Base-by-base conservation (phyloP, 1,139 yeast species). In the Suhomyces ambrosiae region DNA sequence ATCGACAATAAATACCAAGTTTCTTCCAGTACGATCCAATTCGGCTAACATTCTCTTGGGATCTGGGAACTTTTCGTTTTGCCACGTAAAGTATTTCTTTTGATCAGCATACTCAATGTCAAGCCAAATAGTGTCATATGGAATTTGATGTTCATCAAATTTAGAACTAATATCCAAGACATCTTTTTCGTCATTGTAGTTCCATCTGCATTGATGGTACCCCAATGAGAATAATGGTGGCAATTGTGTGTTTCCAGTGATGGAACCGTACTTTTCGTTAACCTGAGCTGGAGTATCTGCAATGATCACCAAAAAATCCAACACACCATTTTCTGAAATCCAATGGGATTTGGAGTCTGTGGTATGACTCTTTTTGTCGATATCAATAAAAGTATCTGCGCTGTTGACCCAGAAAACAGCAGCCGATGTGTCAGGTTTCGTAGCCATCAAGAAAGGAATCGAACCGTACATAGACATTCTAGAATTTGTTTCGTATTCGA, bases 381-480 rank as follows among this genome's bases (percentile, higher is more conserved):
- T 78, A 54, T 92, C 96, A 37, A 92, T 68, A 67, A 82, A 90
- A 0, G 97, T 89, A 54, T 92, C 98, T 1, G 98, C 97, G 37
- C 88, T 77, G 55, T 90, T 92, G 37, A 87, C 68, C 97, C 98
- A 92, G 53, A 90, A 89, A 7, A 92, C 57, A 9, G 96, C 97
- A 5, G 81, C 78, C 1, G 94, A 71, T 1, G 71, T 55, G 0
- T 68, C 74, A 0, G 78, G 71, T 44, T 76, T 81, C 12, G 77
- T 78, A 0, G 89, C 95, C 38, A 87, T 63, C 74, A 92, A 71
- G 33, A 89, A 79, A 3, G 99, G 98, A 52, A 92, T 88, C 0
- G 95, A 71, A 1, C 99, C 99, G 54, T 92, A 92, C 95, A 89
- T 88, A 19, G 98, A 89, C 70, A 85, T 71, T 36, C 82, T 78